Evolutionary conservation across 148 eudicot genomes (phyloP).

Genomic region (Fagopyrum esculentum): DNA sequence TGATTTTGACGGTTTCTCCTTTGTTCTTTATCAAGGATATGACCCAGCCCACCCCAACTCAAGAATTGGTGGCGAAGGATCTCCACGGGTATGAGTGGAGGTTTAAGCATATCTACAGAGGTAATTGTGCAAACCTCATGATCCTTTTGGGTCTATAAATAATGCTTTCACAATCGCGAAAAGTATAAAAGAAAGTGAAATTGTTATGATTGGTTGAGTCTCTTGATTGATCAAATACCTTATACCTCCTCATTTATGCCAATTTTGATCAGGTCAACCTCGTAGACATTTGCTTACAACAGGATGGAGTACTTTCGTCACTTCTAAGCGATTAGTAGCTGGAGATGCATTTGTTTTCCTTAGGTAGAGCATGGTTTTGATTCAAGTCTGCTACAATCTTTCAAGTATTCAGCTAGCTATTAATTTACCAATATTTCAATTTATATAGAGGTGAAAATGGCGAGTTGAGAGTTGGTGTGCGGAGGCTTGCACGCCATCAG

Average conservation of each 20-base stretch:
- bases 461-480: constrained; percentile 72
- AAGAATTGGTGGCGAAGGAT: constrained; percentile 81
- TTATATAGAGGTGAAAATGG: constrained; percentile 61
- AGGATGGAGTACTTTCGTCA: constrained; percentile 93
- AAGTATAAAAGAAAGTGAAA: background rate
- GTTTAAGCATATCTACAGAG: constrained; percentile 85
- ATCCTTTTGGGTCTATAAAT: background rate
- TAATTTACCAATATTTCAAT: constrained; percentile 21
- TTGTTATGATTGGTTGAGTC: background rate
- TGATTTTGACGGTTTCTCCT: background rate
- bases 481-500: constrained; percentile 57
- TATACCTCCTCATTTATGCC: background rate
- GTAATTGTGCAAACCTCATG: constrained; percentile 19
- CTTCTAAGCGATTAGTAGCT: constrained; percentile 82
- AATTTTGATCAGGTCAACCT: constrained; percentile 63
- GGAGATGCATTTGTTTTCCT: constrained; percentile 90
- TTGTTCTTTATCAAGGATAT: constrained; percentile 49
- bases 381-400: background rate
- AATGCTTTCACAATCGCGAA: no score
- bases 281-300: constrained; percentile 90
- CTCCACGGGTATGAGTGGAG: constrained; percentile 94
- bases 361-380: constrained; percentile 36
- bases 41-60: constrained; percentile 72
- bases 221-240: constrained; percentile 3
- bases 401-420: constrained; percentile 21